Percentiles rank a stretch among this genome's conserved stretches.
Conservation (phyloP, 192 early-diverging fungal species). For the Coemansia sp. region DNA sequence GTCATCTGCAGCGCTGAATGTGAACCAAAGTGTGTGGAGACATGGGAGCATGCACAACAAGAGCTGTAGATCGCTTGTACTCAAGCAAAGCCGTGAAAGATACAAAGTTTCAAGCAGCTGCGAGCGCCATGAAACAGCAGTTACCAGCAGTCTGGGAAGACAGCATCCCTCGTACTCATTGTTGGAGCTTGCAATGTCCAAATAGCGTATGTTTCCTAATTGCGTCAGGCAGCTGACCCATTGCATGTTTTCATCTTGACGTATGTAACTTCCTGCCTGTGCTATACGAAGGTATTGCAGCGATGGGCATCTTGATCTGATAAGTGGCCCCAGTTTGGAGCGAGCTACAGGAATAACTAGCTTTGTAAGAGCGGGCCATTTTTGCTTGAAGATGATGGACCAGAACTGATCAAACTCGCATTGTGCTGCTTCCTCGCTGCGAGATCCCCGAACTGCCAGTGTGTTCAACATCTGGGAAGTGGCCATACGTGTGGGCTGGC, state of each 20-base stretch:
- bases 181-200: constrained; percentile 50
- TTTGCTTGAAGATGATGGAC: constrained; percentile 16
- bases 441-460: constrained; percentile 22
- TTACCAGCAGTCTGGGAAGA: constrained; percentile 21
- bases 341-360: constrained; percentile 36
- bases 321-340: constrained; percentile 20
- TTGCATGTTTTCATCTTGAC: constrained; percentile 24
- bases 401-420: constrained; percentile 34
- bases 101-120: constrained; percentile 34
- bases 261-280: constrained; percentile 30
- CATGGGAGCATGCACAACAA: constrained; percentile 33
- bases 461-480: constrained; percentile 6
- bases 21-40: constrained; percentile 43
- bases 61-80: constrained; percentile 8
- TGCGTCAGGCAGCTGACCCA: constrained; percentile 29
- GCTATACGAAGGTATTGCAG: constrained; percentile 20
- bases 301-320: constrained; percentile 21
- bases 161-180: constrained; percentile 47
- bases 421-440: constrained; percentile 39
- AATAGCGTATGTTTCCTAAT: constrained; percentile 14
- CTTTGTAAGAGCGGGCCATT: constrained; percentile 10
- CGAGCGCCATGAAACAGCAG: constrained; percentile 19
- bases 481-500: not conserved
- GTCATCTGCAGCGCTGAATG: constrained; percentile 19
- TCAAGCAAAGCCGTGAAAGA: constrained; percentile 28